A percentile compares a stretch with the other conserved stretches of the same genome.
Evolutionary conservation across 139 green algal genomes (phyloP).

Genomic region (Pseudopediastrum boryanum): DNA sequence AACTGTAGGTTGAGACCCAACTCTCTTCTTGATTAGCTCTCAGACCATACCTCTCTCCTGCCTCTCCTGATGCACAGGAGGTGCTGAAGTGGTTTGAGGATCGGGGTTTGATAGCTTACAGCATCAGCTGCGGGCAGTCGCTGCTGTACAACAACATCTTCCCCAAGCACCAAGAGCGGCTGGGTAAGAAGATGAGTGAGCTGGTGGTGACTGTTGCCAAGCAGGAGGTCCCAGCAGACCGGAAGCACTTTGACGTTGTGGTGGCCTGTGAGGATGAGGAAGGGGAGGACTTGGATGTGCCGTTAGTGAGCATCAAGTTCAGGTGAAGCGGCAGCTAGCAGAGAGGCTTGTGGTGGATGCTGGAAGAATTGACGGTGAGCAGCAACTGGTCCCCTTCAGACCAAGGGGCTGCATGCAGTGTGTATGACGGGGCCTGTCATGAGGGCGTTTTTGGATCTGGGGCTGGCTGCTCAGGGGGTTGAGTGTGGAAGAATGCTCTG

Average conservation of each 20-base stretch:
- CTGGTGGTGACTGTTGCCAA: slow-evolving; percentile 88
- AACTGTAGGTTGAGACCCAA: no score
- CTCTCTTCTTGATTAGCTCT: no score
- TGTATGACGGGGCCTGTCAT: no score
- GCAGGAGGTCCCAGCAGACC: slow-evolving; percentile 75
- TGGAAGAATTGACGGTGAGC: no score
- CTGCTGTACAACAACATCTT: slow-evolving; percentile 99
- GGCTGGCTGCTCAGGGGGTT: no score
- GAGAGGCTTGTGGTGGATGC: background rate
- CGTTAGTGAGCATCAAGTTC: slow-evolving; percentile 70
- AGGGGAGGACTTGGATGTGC: slow-evolving; percentile 71
- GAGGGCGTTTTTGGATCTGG: no score
- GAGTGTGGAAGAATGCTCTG: no score
- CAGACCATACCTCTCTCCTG: no score
- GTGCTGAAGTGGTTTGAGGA: slow-evolving; percentile 93
- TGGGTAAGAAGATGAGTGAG: slow-evolving; percentile 75
- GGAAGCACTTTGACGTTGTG: slow-evolving; percentile 97
- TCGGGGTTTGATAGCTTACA: slow-evolving; percentile 86
- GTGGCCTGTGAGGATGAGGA: slow-evolving; percentile 97
- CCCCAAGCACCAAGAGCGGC: slow-evolving; percentile 94
- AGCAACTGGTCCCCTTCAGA: no score
- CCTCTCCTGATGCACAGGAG: slow-evolving; percentile 47
- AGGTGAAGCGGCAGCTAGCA: slow-evolving; percentile 23
- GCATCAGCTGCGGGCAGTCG: slow-evolving; percentile 87
- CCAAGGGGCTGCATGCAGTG: no score